Conservation (phyloP, 2,329 filamentous ascomycete genomes). For the Blastomyces parvus region DNA sequence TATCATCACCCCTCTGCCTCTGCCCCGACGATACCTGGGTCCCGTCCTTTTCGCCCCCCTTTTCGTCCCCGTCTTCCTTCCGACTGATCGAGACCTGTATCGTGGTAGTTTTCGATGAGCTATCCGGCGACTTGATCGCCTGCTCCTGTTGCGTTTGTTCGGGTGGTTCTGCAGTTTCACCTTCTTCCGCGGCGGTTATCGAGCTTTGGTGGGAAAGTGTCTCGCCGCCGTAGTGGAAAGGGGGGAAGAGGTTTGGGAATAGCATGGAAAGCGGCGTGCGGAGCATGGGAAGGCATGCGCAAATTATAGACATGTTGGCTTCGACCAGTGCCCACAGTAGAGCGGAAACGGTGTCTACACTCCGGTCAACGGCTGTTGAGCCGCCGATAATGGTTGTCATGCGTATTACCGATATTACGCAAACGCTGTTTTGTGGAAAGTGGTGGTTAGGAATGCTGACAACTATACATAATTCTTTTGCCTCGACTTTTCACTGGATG, state of each 20-base stretch:
- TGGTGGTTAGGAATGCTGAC: conserved; percentile 1
- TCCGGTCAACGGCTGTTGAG: conserved; percentile 19
- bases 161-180: neutral
- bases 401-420: conserved; percentile 25
- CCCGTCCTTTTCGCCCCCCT: neutral
- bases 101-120: neutral
- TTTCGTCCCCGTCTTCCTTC: neutral
- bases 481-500: neutral
- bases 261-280: conserved; percentile 20
- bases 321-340: conserved; percentile 32
- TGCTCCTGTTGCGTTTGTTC: neutral
- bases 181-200: neutral
- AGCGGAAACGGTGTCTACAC: conserved; percentile 22
- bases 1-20: neutral
- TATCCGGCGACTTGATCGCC: neutral
- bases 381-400: conserved; percentile 26
- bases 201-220: neutral
- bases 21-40: neutral
- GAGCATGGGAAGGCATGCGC: conserved; percentile 32
- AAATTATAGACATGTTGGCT: conserved; percentile 29
- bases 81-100: neutral
- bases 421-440: conserved; percentile 18
- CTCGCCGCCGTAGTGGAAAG: neutral
- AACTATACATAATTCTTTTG: neutral
- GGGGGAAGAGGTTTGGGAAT: conserved; percentile 18